A percentile compares a stretch with the other conserved stretches of the same genome.
Conservation (phyloP, 768 basidiomycete species). For the Lactarius evosmus region DNA sequence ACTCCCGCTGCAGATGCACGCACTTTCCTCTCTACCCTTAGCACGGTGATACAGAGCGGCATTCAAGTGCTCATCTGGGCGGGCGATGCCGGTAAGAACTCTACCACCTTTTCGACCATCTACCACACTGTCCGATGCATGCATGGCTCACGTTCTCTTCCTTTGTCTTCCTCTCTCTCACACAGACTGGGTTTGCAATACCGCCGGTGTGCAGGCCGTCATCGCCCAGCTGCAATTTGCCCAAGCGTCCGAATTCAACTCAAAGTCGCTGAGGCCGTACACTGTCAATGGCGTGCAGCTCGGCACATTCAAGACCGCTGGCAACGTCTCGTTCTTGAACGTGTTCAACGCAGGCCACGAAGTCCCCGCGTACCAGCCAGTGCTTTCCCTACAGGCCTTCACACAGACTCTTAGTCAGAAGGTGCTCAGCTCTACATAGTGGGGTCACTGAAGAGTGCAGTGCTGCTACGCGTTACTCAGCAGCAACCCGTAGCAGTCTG, state of each 20-base stretch:
- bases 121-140: constrained; percentile 17
- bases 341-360: constrained; percentile 42
- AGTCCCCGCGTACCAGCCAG: constrained; percentile 24
- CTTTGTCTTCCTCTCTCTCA: constrained; percentile 29
- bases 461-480: background rate
- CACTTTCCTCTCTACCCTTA: background rate
- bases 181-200: constrained; percentile 48
- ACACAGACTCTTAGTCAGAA: constrained; percentile 20
- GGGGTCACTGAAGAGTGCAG: background rate
- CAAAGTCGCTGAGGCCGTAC: constrained; percentile 41
- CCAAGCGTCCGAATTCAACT: constrained; percentile 34
- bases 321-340: constrained; percentile 45
- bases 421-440: constrained; percentile 19
- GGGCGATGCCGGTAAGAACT: constrained; percentile 34
- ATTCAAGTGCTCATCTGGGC: constrained; percentile 50
- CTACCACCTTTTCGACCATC: background rate
- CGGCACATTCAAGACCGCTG: constrained; percentile 49
- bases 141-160: constrained; percentile 40
- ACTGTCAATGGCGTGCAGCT: constrained; percentile 44
- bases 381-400: constrained; percentile 22
- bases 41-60: constrained; percentile 3
- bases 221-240: constrained; percentile 44
- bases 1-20: constrained; percentile 32
- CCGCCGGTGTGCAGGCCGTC: constrained; percentile 46
- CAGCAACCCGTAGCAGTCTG: background rate